Base-by-base conservation (phyloP, 352 stramenopile genomes). In the Aphanomyces cochlioides region DNA sequence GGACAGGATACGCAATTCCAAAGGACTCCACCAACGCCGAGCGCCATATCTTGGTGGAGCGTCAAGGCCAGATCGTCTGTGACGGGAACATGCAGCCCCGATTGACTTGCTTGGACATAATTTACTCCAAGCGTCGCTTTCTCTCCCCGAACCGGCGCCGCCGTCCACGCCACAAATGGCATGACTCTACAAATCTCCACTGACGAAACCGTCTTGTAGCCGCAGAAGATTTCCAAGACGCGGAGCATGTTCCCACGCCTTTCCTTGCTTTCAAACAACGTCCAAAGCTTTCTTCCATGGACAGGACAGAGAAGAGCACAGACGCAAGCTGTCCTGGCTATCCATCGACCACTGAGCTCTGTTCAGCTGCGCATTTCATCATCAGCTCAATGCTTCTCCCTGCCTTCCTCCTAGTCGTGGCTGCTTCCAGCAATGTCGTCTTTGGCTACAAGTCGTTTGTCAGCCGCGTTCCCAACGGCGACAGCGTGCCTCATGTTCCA, bases 1-100 rank as follows among this genome's bases (percentile, higher is more conserved):
- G 13, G 53, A 40, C 21, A 3, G 76, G 81, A 38, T 63, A 92
- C 84, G 68, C 81, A 88, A 69, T 90, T 87, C 84, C 84, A 92
- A 39, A 92, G 78, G 69, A 90, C 84, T 40, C 84, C 83, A 2
- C 81, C 81, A 54, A 90, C 85, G 15, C 84, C 84, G 21, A 83
- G 53, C 5, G 50, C 66, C 48, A 92, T 68, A 39, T 88, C 72
- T 72, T 92, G 84, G 1, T 74, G 68, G 41, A 92, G 64, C 15
- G 56, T 64, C 50, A 85, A 21, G 13, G 57, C 17, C 43, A 50
- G 43, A 50, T 43, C 10, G 21, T 38, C 15, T 39, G 38, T 7
- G 12, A 83, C n/a, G 43, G 77, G 10, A 15, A 83, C 43, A 3
- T 66, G 72, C 34, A 80, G 73, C 17, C 71, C 67, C 7, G 77